Evolutionary conservation across 148 eudicot species (phyloP).

Genomic region (Vaccinium darrowii): DNA sequence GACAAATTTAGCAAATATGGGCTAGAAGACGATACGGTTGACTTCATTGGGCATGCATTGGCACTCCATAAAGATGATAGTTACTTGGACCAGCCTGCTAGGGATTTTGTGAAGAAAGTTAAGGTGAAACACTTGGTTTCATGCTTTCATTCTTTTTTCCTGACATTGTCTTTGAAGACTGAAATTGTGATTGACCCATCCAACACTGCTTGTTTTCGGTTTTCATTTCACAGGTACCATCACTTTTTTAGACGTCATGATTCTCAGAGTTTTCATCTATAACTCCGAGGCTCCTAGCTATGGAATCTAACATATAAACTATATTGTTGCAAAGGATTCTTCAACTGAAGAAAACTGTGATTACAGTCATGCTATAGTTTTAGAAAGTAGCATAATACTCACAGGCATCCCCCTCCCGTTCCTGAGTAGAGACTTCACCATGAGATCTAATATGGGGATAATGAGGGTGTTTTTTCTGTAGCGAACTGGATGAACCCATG

Average conservation of each 20-base stretch:
- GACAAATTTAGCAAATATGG: slow-evolving; percentile 20
- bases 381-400: neutral
- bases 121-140: slow-evolving; percentile 16
- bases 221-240: neutral
- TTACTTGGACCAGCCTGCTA: slow-evolving; percentile 28
- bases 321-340: neutral
- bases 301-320: neutral
- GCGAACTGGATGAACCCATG: neutral
- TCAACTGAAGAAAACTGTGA: neutral
- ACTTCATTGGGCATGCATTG: slow-evolving; percentile 28
- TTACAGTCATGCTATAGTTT: neutral
- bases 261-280: neutral
- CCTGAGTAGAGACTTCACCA: neutral
- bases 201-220: neutral
- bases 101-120: slow-evolving; percentile 25
- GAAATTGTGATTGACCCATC: slow-evolving; percentile 1
- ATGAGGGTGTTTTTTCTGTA: neutral
- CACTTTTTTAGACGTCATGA: neutral
- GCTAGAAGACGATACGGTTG: slow-evolving; percentile 25
- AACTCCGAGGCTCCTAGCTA: neutral
- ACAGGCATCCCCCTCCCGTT: neutral
- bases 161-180: neutral
- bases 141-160: neutral
- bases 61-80: slow-evolving; percentile 28
- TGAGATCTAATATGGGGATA: neutral